Evolutionary conservation across 305 asterid species (phyloP).

Genomic region (Solanum hybrid): DNA sequence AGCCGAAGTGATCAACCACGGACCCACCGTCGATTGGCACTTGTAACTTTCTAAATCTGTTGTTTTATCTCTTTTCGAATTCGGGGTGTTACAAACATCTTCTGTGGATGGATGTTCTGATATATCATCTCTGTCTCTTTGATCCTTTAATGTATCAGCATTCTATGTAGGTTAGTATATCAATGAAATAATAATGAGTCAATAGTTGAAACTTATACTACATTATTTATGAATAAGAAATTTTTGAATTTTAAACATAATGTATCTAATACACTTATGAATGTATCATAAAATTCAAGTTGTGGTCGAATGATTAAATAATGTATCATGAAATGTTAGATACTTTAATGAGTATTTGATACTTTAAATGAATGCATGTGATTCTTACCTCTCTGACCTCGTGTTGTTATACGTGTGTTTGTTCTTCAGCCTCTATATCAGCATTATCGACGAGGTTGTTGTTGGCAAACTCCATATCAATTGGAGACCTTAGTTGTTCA

Average conservation of each 20-base stretch:
- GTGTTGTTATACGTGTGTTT: neutral
- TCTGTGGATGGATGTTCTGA: neutral
- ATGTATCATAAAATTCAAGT: neutral
- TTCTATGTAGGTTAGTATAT: too few relatives aligned
- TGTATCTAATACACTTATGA: neutral
- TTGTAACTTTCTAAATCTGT: neutral
- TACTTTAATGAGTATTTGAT: neutral
- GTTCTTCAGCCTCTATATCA: neutral
- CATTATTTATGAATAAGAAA: neutral
- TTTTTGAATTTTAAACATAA: neutral
- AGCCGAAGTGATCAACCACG: neutral
- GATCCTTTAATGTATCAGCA: neutral
- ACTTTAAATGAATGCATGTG: neutral
- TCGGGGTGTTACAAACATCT: neutral
- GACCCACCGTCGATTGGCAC: neutral
- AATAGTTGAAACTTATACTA: neutral
- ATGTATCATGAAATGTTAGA: neutral
- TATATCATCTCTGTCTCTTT: neutral
- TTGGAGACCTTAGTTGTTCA: neutral
- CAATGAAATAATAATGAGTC: neutral
- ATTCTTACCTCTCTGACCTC: neutral
- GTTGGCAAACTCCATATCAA: neutral
- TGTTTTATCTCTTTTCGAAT: too few relatives aligned
- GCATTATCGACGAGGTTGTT: neutral
- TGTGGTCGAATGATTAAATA: too few relatives aligned